phyloP scores from a whole-genome alignment of 495 filamentous ascomycete species.

The Staphylotrichum longicolle region DNA sequence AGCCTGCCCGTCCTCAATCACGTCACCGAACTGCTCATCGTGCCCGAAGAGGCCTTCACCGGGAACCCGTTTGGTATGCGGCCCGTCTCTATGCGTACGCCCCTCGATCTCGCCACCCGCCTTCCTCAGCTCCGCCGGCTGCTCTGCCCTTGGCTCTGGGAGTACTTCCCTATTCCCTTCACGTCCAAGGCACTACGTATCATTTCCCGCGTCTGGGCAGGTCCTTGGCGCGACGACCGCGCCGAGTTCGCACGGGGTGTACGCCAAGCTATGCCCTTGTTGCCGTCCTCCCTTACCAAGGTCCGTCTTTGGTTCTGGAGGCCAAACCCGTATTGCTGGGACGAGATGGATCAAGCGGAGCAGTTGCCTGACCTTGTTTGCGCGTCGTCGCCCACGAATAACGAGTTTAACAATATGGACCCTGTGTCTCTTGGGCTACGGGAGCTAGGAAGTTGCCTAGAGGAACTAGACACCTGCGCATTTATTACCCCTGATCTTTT shows the following conservation, averaged over 20 bases:
- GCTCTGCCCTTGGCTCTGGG: conserved; percentile 4
- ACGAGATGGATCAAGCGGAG: conserved; percentile 7
- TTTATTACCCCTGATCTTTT: conserved; percentile 34
- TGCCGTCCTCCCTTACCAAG: conserved; percentile 7
- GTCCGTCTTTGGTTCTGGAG: conserved; percentile 12
- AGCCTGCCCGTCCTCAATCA: neutral
- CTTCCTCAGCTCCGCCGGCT: conserved; percentile 4
- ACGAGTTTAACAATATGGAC: conserved; percentile 1
- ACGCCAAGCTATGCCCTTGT: conserved; percentile 3
- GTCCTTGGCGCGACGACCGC: conserved; percentile 9
- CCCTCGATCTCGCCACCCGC: conserved; percentile 6
- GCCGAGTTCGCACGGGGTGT: conserved; percentile 8
- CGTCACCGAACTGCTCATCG: conserved; percentile 6
- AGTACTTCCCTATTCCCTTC: conserved; percentile 8
- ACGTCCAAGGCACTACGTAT: conserved; percentile 3
- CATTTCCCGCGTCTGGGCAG: conserved; percentile 8
- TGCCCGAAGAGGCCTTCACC: neutral
- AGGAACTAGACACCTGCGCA: conserved; percentile 8
- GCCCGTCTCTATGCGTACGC: conserved; percentile 4
- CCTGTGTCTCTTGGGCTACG: conserved; percentile 8
- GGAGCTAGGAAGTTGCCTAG: conserved; percentile 8
- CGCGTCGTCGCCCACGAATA: neutral
- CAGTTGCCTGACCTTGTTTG: conserved; percentile 13
- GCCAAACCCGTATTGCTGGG: neutral
- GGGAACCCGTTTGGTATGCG: neutral